phyloP scores from a whole-genome alignment of 2,329 filamentous ascomycete species.

The Ramularia collo-cygni region DNA sequence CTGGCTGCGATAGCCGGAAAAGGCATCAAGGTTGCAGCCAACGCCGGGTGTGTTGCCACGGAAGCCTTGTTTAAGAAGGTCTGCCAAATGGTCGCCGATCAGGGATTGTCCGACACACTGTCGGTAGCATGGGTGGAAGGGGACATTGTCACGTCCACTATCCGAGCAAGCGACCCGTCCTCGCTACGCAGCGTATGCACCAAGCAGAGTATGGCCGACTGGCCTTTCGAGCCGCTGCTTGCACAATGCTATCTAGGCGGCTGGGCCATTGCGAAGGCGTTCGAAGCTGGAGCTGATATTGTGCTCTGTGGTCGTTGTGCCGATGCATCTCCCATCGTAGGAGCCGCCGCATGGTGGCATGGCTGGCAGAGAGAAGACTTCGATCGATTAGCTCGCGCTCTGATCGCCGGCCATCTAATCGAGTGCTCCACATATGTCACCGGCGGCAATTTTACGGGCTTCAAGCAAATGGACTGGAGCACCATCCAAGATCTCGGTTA shows the following conservation, averaged over 20 bases:
- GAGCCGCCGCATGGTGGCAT: conserved; percentile 38
- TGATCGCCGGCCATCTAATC: conserved; percentile 37
- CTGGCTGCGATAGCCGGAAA: no score
- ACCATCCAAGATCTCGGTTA: conserved; percentile 29
- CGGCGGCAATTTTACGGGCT: conserved; percentile 37
- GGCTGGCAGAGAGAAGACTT: conserved; percentile 33
- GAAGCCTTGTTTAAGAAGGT: no score
- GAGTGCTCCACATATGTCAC: conserved; percentile 37
- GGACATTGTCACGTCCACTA: no score
- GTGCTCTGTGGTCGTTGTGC: conserved; percentile 37
- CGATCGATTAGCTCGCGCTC: conserved; percentile 32
- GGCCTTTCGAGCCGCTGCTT: no score
- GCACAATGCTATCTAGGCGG: conserved; percentile 42
- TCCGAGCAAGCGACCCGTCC: no score
- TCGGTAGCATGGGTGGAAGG: no score
- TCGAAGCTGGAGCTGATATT: conserved; percentile 36
- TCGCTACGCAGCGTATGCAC: no score
- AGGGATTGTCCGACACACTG: no score
- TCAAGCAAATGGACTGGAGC: conserved; percentile 30
- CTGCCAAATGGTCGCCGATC: no score
- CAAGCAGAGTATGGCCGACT: no score
- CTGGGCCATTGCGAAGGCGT: conserved; percentile 34
- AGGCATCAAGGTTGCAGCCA: no score
- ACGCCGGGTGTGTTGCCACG: no score
- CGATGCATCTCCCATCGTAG: conserved; percentile 37